Evolutionary conservation across 225 moss, liverwort and hornwort species (phyloP).

Genomic region (Marchantia polymorpha): DNA sequence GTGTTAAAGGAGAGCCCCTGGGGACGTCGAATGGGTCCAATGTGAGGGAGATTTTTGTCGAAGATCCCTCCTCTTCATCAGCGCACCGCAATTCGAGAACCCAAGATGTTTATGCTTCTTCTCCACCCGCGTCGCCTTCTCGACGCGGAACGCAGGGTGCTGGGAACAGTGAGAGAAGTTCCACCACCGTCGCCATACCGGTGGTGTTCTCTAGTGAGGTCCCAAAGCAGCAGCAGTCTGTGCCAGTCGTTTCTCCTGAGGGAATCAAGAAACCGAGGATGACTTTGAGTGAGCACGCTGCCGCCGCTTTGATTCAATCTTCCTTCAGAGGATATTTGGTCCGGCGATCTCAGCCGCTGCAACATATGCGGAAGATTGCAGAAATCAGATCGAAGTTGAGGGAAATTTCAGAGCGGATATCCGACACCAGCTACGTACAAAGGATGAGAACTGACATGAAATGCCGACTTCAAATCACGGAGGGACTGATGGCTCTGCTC

Average conservation of each 20-base stretch:
- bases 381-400: slow-evolving; percentile 24
- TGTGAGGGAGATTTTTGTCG: neutral
- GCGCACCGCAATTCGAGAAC: neutral
- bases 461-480: slow-evolving; percentile 26
- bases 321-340: slow-evolving; percentile 27
- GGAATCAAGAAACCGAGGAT: slow-evolving; percentile 19
- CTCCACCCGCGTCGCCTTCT: neutral
- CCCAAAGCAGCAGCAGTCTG: neutral
- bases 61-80: neutral
- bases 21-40: neutral
- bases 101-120: neutral
- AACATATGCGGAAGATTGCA: slow-evolving; percentile 36
- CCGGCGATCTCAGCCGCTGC: slow-evolving; percentile 30
- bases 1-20: slow-evolving; percentile 19
- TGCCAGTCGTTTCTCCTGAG: slow-evolving; percentile 2
- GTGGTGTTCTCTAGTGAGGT: slow-evolving; percentile 10
- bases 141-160: neutral
- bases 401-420: slow-evolving; percentile 8
- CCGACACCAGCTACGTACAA: slow-evolving; percentile 9
- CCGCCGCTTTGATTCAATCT: slow-evolving; percentile 35
- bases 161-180: neutral
- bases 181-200: slow-evolving; percentile 7
- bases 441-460: slow-evolving; percentile 8
- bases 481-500: slow-evolving; percentile 37
- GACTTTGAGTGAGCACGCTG: slow-evolving; percentile 5